phyloP scores from a whole-genome alignment of 1,139 yeast genomes.

The Geotrichum aggregatum region DNA sequence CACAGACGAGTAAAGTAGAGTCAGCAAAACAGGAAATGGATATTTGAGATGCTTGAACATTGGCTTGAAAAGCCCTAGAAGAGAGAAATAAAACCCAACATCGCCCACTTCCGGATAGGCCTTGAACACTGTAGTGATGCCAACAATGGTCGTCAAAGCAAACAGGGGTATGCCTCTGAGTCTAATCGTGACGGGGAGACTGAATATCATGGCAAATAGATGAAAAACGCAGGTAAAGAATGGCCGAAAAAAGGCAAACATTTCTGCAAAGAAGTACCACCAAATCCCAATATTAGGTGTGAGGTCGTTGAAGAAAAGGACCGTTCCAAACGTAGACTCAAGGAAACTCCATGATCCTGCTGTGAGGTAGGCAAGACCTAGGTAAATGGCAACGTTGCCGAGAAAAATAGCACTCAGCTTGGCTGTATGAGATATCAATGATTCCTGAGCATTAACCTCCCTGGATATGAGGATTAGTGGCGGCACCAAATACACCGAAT shows the following conservation, averaged over 20 bases:
- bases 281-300: conserved; percentile 87
- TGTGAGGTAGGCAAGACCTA: conserved; percentile 44
- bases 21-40: conserved; percentile 43
- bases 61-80: conserved; percentile 55
- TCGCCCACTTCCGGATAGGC: conserved; percentile 90
- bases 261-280: conserved; percentile 98
- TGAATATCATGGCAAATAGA: conserved; percentile 61
- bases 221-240: conserved; percentile 84
- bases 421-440: conserved; percentile 16
- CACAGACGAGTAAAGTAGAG: conserved; percentile 49
- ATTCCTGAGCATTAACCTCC: conserved; percentile 9
- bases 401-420: conserved; percentile 26
- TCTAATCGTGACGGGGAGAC: conserved; percentile 70
- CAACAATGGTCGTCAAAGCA: conserved; percentile 57
- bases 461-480: conserved; percentile 23
- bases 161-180: conserved; percentile 55
- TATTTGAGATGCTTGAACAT: conserved; percentile 43
- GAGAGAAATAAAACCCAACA: conserved; percentile 60
- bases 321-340: conserved; percentile 57
- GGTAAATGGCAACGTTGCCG: conserved; percentile 36
- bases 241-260: conserved; percentile 83
- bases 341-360: conserved; percentile 53
- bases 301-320: conserved; percentile 60
- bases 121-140: conserved; percentile 70
- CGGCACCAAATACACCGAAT: conserved; percentile 47